Evolutionary conservation across 208 protist genomes (phyloP).

Genomic region (Strigomonas oncopelti): DNA sequence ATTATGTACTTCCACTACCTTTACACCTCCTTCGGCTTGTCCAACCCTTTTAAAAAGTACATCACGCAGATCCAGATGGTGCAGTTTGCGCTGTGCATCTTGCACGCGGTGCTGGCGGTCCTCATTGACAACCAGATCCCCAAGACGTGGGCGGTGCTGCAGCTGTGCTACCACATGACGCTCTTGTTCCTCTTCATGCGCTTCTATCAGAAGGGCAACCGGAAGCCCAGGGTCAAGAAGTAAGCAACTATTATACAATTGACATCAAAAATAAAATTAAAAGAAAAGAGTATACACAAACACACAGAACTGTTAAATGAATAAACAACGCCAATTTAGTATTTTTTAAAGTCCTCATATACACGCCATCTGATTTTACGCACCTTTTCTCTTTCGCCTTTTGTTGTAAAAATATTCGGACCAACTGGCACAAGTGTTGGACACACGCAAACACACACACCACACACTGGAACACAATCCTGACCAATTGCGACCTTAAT

Average conservation of each 20-base stretch:
- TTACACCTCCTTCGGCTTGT: constrained; percentile 77
- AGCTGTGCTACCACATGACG: constrained; percentile 82
- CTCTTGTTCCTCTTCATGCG: constrained; percentile 81
- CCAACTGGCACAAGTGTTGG: background rate
- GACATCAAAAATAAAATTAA: background rate
- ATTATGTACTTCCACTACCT: constrained; percentile 93
- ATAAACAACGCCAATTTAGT: background rate
- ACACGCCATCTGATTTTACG: background rate
- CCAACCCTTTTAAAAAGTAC: constrained; percentile 83
- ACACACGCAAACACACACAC: constrained; percentile 1
- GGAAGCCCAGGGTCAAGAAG: constrained; percentile 24
- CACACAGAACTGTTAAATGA: background rate
- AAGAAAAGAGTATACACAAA: background rate
- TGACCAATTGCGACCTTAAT: background rate
- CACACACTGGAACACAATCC: background rate
- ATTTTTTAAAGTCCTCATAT: no score
- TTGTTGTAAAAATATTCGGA: background rate
- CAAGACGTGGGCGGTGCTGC: constrained; percentile 47
- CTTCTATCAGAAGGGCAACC: constrained; percentile 51
- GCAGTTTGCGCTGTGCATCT: constrained; percentile 82
- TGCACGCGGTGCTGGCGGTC: constrained; percentile 70
- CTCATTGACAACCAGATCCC: constrained; percentile 62
- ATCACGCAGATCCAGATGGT: constrained; percentile 85
- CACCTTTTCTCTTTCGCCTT: background rate
- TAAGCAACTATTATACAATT: background rate